Conservation (phyloP, 441 rosid genomes). For the Gossypium davidsonii region DNA sequence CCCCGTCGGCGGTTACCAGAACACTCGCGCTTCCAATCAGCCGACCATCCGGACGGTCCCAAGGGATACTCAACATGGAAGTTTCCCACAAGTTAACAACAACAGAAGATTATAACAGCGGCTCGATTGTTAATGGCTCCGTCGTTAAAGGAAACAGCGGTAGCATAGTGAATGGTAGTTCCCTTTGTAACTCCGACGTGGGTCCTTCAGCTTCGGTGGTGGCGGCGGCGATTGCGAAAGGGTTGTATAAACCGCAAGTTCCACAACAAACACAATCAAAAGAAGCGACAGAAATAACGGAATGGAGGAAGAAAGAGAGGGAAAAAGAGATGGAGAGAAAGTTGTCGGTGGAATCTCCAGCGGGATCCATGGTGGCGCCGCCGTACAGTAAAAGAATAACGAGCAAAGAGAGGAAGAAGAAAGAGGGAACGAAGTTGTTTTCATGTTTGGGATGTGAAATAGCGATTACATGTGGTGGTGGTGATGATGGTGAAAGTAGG, state of each 20-base stretch:
- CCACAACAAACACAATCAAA: background rate
- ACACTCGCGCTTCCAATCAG: conserved; percentile 67
- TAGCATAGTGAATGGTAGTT: conserved; percentile 66
- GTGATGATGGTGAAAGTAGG: conserved; percentile 33
- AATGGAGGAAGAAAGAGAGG: conserved; percentile 24
- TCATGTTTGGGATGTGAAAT: conserved; percentile 82
- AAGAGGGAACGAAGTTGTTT: conserved; percentile 45
- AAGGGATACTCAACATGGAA: conserved; percentile 73
- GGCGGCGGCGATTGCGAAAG: conserved; percentile 85
- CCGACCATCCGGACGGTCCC: conserved; percentile 79
- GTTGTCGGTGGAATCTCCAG: conserved; percentile 50
- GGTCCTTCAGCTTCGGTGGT: conserved; percentile 94
- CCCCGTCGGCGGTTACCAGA: conserved; percentile 24
- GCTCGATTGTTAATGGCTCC: conserved; percentile 19
- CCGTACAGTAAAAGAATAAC: conserved; percentile 6
- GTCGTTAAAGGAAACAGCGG: conserved; percentile 21
- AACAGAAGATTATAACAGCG: conserved; percentile 22
- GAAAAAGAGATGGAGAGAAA: conserved; percentile 53
- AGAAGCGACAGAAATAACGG: background rate
- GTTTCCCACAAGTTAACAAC: conserved; percentile 38
- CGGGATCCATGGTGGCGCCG: conserved; percentile 6
- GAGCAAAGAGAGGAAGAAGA: conserved; percentile 22
- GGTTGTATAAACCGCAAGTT: conserved; percentile 45
- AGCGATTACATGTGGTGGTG: conserved; percentile 68
- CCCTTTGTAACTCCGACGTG: conserved; percentile 54